These are phyloP conservation scores for Aspergillus neotritici DNA, from an alignment of 2,329 filamentous ascomycete genomes.

Conservation along the genomic window DNA sequence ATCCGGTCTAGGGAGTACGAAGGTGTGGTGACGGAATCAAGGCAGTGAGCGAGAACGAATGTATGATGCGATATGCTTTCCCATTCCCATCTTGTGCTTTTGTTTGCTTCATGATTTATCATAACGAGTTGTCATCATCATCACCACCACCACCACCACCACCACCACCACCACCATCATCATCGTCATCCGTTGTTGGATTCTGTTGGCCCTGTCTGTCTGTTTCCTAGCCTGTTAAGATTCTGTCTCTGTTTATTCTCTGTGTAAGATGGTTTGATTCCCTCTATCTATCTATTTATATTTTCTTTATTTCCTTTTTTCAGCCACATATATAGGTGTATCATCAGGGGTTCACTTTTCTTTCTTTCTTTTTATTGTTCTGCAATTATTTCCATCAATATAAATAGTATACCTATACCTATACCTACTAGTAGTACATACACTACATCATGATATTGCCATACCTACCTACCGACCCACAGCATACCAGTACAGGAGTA, in stretches of 20 bases:
- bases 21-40: constrained; percentile 69
- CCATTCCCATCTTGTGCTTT: constrained; percentile 6
- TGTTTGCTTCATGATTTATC: constrained; percentile 2
- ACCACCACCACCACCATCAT: too few relatives aligned
- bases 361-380: neutral
- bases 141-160: too few relatives aligned
- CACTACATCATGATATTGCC: too few relatives aligned
- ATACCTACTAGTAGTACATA: too few relatives aligned
- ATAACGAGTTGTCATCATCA: too few relatives aligned
- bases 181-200: too few relatives aligned
- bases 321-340: constrained; percentile 5
- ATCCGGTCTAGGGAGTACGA: constrained; percentile 90
- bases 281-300: neutral
- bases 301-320: neutral
- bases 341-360: neutral
- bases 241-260: neutral
- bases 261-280: neutral
- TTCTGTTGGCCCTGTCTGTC: constrained; percentile 8
- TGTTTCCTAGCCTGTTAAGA: constrained; percentile 2
- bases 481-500: too few relatives aligned
- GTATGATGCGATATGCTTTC: constrained; percentile 9
- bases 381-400: neutral
- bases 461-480: neutral
- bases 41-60: constrained; percentile 35
- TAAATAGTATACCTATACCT: neutral